Conservation (phyloP, 495 filamentous ascomycete species). For the Neurospora africana region DNA sequence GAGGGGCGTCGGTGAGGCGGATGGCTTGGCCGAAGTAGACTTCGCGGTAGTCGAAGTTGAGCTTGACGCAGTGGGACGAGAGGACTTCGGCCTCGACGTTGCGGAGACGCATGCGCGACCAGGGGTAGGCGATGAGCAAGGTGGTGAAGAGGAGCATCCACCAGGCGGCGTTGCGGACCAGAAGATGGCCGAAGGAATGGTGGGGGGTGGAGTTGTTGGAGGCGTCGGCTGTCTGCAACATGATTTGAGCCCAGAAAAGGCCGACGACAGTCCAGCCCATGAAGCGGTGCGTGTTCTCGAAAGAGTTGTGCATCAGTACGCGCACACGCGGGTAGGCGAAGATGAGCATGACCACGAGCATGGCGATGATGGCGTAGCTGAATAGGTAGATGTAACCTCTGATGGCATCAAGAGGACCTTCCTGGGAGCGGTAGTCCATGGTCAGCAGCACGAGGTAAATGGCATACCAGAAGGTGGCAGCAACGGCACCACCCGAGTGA, state of each 20-base stretch:
- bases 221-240: slow-evolving; percentile 19
- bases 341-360: slow-evolving; percentile 31
- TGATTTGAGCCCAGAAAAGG: slow-evolving; percentile 48
- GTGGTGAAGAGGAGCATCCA: slow-evolving; percentile 58
- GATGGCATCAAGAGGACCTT: slow-evolving; percentile 26
- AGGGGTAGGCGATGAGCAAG: slow-evolving; percentile 52
- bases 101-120: slow-evolving; percentile 54
- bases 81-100: slow-evolving; percentile 51
- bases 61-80: slow-evolving; percentile 58
- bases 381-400: slow-evolving; percentile 37
- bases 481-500: slow-evolving; percentile 61
- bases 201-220: background rate
- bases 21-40: slow-evolving; percentile 46
- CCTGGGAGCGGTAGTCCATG: slow-evolving; percentile 32
- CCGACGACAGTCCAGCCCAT: slow-evolving; percentile 51
- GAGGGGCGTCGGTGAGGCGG: slow-evolving; percentile 44
- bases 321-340: slow-evolving; percentile 45
- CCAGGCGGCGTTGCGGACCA: slow-evolving; percentile 49
- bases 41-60: slow-evolving; percentile 55
- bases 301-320: slow-evolving; percentile 47
- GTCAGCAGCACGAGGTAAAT: slow-evolving; percentile 31
- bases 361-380: slow-evolving; percentile 31
- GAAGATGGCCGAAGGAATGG: slow-evolving; percentile 19
- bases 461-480: slow-evolving; percentile 60
- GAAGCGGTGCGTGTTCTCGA: slow-evolving; percentile 58